Base-by-base conservation (phyloP, 106 monocot genomes). In the Xerophyta viscosa region DNA sequence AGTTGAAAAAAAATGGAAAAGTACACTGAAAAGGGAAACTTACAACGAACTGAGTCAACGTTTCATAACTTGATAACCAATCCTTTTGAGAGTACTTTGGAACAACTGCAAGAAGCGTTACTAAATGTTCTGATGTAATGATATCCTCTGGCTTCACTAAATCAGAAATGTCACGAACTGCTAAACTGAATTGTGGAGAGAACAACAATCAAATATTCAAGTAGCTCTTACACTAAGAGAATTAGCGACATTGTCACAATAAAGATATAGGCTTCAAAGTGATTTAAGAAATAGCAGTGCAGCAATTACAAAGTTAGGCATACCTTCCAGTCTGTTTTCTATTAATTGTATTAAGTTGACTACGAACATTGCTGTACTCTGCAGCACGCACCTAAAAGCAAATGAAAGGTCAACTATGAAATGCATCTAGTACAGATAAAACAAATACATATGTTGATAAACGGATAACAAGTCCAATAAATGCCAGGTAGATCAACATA, bases 321-420 rank as follows among this genome's bases (percentile, higher is more conserved):
- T 67, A 96, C 94, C 88, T 88, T 67, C 94, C 94, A 73, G 52
- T 82, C 66, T 96, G 94, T 47, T 88, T 96, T 76, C 94, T 77
- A 57, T 96, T 96, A 47, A 96, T 88, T 54, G 85, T 73, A 66
- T 88, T 96, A 67, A 96, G 94, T 65, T 96, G 94, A 69, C 94
- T 79, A 21, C 88, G 84, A 25, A 96, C 70, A 65, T 69, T 96
- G 65, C 65, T 96, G 52, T 96, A 96, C 61, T 96, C 94, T 14
- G 88, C 71, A 72, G 33, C 68, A 52, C 94, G 80, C 44, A 96
- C 77, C 94, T 96, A 52, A 33, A 64, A 48, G 8, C 19, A 36
- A 24, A 30, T 19, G 45, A 45, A 4, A 33, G 0, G 14, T 11
- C 3, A 36, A 56, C 12, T 36, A 36, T 11, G n/a, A n/a, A n/a